Evolutionary conservation across 2,329 filamentous ascomycete genomes (phyloP).

Genomic region (Fusarium nelsonii): DNA sequence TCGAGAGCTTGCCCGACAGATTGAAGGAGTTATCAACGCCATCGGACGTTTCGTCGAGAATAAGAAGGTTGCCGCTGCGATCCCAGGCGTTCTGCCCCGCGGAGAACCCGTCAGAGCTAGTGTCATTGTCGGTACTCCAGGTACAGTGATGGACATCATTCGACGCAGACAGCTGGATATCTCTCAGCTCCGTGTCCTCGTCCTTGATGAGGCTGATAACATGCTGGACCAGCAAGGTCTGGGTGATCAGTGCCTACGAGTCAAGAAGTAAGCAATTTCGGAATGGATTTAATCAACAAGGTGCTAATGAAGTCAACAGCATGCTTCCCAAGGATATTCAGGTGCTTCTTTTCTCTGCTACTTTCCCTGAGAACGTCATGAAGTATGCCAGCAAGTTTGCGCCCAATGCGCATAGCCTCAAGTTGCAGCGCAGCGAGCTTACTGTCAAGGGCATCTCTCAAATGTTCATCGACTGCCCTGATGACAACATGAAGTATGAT

Average conservation of each 20-base stretch:
- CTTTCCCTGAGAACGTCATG: constrained; percentile 87
- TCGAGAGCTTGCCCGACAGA: constrained; percentile 94
- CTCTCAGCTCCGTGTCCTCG: constrained; percentile 80
- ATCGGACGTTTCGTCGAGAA: constrained; percentile 88
- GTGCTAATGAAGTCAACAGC: constrained; percentile 60
- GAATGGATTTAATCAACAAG: neutral
- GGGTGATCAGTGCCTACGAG: constrained; percentile 92
- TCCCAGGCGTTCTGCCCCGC: constrained; percentile 80
- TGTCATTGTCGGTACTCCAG: constrained; percentile 92
- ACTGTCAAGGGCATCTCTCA: constrained; percentile 98
- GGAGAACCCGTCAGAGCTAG: constrained; percentile 78
- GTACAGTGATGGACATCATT: constrained; percentile 90
- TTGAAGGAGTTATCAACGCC: constrained; percentile 82
- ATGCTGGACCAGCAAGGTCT: constrained; percentile 97
- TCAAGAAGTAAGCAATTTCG: constrained; percentile 75
- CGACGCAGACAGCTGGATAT: constrained; percentile 80
- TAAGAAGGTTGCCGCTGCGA: constrained; percentile 81
- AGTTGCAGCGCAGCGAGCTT: constrained; percentile 88
- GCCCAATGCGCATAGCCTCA: constrained; percentile 86
- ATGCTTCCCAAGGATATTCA: constrained; percentile 82
- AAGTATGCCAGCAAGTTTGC: constrained; percentile 87
- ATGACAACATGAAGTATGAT: constrained; percentile 85
- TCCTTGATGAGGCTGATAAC: constrained; percentile 97
- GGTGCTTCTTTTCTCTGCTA: constrained; percentile 94
- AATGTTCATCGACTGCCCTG: constrained; percentile 93